Conservation (phyloP, 805 yeast genomes). For the Torulaspora maleeae region DNA sequence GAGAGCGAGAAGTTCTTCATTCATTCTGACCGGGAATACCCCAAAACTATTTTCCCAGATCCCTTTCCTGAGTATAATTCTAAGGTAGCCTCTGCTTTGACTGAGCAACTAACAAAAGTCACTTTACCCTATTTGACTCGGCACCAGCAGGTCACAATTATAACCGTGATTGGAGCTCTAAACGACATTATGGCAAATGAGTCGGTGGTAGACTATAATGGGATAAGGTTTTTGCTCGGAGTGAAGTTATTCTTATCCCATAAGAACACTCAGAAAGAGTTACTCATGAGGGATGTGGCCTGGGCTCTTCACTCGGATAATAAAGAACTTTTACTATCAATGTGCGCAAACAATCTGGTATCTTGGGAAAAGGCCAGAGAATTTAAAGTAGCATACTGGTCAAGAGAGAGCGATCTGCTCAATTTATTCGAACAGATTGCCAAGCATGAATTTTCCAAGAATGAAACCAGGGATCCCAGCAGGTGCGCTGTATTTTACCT, state of each 20-base stretch:
- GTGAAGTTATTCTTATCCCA: constrained; percentile 60
- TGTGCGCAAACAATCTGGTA: constrained; percentile 38
- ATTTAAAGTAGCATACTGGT: constrained; percentile 72
- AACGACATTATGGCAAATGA: constrained; percentile 46
- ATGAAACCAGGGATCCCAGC: constrained; percentile 64
- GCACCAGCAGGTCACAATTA: constrained; percentile 83
- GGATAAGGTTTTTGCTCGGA: constrained; percentile 66
- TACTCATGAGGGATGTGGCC: constrained; percentile 73
- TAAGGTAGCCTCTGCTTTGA: constrained; percentile 44
- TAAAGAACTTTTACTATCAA: constrained; percentile 58
- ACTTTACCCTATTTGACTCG: constrained; percentile 79
- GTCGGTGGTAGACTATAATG: constrained; percentile 45
- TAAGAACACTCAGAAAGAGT: constrained; percentile 43
- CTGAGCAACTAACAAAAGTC: constrained; percentile 55
- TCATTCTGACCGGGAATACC: constrained; percentile 24
- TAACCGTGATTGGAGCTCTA: constrained; percentile 63
- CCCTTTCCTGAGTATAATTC: constrained; percentile 41
- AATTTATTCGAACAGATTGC: constrained; percentile 66
- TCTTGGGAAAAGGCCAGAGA: constrained; percentile 59
- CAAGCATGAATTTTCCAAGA: constrained; percentile 57
- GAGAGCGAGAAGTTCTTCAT: constrained; percentile 28
- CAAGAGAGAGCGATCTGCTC: constrained; percentile 42
- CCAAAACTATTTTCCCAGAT: constrained; percentile 33
- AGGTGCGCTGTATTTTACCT: constrained; percentile 68
- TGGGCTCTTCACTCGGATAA: constrained; percentile 87